Percentiles rank a stretch among this genome's conserved stretches.
Conservation (phyloP, 148 eudicot species). For the Heliosperma pusillum region DNA sequence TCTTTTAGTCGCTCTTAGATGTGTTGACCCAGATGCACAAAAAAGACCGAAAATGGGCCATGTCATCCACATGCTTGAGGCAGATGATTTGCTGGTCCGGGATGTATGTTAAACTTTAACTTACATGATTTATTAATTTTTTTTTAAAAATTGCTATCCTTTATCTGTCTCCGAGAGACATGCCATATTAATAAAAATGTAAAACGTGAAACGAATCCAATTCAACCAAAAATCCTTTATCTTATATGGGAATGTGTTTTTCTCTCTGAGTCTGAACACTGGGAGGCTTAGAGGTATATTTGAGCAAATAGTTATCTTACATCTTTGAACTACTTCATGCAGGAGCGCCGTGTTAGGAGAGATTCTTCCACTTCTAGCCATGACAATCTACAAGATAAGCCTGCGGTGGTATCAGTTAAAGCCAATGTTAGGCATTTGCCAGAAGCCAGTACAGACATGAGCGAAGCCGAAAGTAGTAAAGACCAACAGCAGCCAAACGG, state of each 20-base stretch:
- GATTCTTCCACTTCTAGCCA: conserved; percentile 46
- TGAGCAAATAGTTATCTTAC: neutral
- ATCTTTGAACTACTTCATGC: conserved; percentile 16
- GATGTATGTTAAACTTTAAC: conserved; percentile 38
- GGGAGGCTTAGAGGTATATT: neutral
- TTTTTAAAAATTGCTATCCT: too few relatives aligned
- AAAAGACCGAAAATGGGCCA: conserved; percentile 93
- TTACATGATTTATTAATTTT: too few relatives aligned
- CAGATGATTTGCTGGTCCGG: conserved; percentile 63
- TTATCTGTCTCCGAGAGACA: neutral
- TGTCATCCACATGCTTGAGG: conserved; percentile 89
- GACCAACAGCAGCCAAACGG: conserved; percentile 39
- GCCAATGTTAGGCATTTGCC: conserved; percentile 30
- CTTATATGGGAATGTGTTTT: neutral
- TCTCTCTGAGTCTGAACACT: neutral
- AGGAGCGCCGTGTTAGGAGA: conserved; percentile 61
- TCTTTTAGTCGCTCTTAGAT: conserved; percentile 70
- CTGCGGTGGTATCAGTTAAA: conserved; percentile 22
- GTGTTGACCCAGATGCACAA: conserved; percentile 82
- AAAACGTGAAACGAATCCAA: too few relatives aligned
- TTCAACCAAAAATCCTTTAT: neutral
- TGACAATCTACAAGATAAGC: conserved; percentile 38
- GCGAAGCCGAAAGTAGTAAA: conserved; percentile 54
- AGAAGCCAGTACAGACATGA: conserved; percentile 52
- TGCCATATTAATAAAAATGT: too few relatives aligned